Conservation (phyloP, 768 basidiomycete genomes). For the Phanerodontia chrysosporium region DNA sequence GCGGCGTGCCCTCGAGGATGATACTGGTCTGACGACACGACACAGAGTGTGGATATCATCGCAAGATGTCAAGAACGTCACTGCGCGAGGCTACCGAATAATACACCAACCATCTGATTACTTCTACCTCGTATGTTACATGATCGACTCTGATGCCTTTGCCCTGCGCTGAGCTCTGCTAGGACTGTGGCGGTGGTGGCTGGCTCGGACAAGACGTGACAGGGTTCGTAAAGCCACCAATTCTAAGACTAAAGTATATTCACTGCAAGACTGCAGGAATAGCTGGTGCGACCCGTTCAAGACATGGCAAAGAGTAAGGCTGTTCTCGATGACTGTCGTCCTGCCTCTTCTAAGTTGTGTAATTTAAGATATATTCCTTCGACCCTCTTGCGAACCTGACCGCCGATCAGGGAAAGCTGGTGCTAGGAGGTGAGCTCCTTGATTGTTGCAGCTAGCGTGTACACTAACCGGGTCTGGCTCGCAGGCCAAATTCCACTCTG, state of each 20-base stretch:
- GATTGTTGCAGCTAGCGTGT: no score
- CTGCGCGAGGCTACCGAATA: slow-evolving; percentile 51
- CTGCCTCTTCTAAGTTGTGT: slow-evolving; percentile 18
- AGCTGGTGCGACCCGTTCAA: slow-evolving; percentile 82
- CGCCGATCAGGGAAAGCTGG: slow-evolving; percentile 40
- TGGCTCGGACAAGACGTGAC: slow-evolving; percentile 53
- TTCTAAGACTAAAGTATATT: not conserved
- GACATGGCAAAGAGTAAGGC: slow-evolving; percentile 69
- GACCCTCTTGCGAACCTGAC: slow-evolving; percentile 61
- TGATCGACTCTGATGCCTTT: no score
- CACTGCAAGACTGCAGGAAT: slow-evolving; percentile 31
- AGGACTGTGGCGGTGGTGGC: slow-evolving; percentile 69
- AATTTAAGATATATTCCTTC: slow-evolving; percentile 55
- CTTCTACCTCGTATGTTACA: slow-evolving; percentile 76
- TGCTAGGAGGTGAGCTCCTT: slow-evolving; percentile 54
- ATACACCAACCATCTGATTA: slow-evolving; percentile 70
- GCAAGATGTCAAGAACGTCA: slow-evolving; percentile 52
- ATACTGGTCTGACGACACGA: no score
- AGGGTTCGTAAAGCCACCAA: slow-evolving; percentile 21
- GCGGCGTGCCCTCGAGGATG: no score
- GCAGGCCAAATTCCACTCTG: slow-evolving; percentile 57
- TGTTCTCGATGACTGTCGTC: not conserved
- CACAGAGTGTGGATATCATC: slow-evolving; percentile 70
- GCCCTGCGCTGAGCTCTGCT: not conserved
- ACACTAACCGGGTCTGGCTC: not conserved